phyloP scores from a whole-genome alignment of 2,329 filamentous ascomycete genomes.

The Epichloe amarillans region DNA sequence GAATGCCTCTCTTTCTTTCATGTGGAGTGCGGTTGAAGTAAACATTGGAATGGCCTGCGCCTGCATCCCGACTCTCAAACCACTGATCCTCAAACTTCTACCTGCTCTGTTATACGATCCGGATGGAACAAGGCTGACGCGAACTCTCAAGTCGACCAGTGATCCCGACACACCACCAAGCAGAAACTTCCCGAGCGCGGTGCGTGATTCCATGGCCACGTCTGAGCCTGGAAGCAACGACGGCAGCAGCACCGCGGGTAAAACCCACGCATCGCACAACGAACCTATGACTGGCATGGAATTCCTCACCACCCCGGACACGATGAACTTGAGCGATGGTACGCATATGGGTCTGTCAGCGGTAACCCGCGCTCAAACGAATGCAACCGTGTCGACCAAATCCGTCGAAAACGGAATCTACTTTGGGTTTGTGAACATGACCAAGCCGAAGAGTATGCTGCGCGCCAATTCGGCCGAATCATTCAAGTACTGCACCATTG shows the following conservation, averaged over 20 bases:
- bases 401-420: slow-evolving; percentile 38
- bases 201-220: background rate
- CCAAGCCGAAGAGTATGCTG: slow-evolving; percentile 56
- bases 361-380: slow-evolving; percentile 13
- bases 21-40: slow-evolving; percentile 91
- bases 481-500: slow-evolving; percentile 57
- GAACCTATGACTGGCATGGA: slow-evolving; percentile 26
- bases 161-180: slow-evolving; percentile 18
- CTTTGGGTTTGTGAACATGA: slow-evolving; percentile 67
- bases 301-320: slow-evolving; percentile 32
- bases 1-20: slow-evolving; percentile 73
- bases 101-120: slow-evolving; percentile 42
- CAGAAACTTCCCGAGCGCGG: slow-evolving; percentile 5
- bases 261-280: slow-evolving; percentile 10
- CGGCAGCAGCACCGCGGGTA: background rate
- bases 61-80: slow-evolving; percentile 86
- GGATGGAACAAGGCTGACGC: slow-evolving; percentile 23
- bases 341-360: slow-evolving; percentile 3
- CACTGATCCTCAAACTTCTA: slow-evolving; percentile 56
- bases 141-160: slow-evolving; percentile 14
- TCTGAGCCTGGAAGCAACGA: background rate
- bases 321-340: slow-evolving; percentile 9
- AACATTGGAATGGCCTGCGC: slow-evolving; percentile 83
- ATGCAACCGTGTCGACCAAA: slow-evolving; percentile 22
- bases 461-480: slow-evolving; percentile 50